Evolutionary conservation across 2,329 filamentous ascomycete species (phyloP), one percentile per base, ranked within the genome.

Genomic region (Pyrenophora seminiperda): DNA sequence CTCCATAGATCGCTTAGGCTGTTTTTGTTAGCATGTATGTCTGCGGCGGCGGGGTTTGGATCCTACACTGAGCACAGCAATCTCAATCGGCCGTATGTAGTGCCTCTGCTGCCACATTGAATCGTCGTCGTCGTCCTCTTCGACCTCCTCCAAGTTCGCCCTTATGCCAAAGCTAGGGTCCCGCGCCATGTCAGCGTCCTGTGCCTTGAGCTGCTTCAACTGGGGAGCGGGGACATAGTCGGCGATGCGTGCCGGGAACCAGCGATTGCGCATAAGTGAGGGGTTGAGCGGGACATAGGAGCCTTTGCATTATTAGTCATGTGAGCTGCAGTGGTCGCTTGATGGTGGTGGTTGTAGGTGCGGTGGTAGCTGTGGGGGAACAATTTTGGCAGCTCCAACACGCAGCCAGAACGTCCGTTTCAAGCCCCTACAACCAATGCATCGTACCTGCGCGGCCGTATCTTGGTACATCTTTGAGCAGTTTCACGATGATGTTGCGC

Each of bases 241-340:
- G 54, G 81, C 82, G 54, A 77, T 71, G 50, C 75, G 71, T 34
- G 66, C 66, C 3, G 80, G 81, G 57, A 79, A 83, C 77, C 77
- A 82, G 45, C 70, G 67, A 62, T 82, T 83, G 56, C 82, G 75
- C 81, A 85, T 83, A 30, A 74, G 71, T 17, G 81, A 78, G 13
- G 73, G 67, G n/a, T 77, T 67, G 33, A 83, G 73, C 24, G 80
- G 77, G 15, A 84, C 72, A 51, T 83, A 76, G 14, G 77, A 67
- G 53, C 81, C 81, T 84, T 54, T 29, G 17, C 18, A 47, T 19
- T 30, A 41, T 72, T 52, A 68, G 62, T 50, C 54, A 27, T 27
- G 24, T 27, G 24, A 27, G 24, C 24, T 27, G 24, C 24, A 44
- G 38, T 50, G 30, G 7, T 18, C 22, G 18, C 9, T 33, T 24